Conservation (phyloP, 352 stramenopile genomes). For the Pythium brassicae region DNA sequence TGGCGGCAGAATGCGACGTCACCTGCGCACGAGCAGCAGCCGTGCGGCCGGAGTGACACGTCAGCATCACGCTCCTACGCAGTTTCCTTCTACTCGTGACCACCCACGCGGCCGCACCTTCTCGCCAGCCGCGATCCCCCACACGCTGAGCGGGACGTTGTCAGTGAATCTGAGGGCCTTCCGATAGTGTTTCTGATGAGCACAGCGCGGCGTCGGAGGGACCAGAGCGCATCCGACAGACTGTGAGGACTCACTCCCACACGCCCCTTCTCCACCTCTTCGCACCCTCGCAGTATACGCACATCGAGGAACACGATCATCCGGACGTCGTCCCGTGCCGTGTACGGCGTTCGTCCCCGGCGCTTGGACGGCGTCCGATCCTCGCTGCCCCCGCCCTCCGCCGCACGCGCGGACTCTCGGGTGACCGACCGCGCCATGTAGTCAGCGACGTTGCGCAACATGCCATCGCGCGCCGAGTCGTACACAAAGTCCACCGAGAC, state of each 20-base stretch:
- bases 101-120: background rate
- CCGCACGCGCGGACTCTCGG: background rate
- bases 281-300: background rate
- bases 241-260: no score
- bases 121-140: slow-evolving; percentile 25
- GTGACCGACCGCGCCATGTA: slow-evolving; percentile 24
- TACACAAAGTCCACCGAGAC: slow-evolving; percentile 45
- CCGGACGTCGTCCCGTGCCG: slow-evolving; percentile 31
- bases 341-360: slow-evolving; percentile 21
- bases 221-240: background rate
- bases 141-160: slow-evolving; percentile 15
- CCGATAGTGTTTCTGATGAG: background rate
- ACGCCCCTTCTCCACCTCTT: background rate
- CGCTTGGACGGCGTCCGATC: background rate
- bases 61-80: background rate
- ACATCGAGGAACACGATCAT: slow-evolving; percentile 46
- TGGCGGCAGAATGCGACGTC: slow-evolving; percentile 27
- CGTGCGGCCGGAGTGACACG: background rate
- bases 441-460: slow-evolving; percentile 22
- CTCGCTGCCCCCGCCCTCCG: background rate
- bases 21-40: slow-evolving; percentile 20
- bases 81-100: no score
- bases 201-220: background rate
- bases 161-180: slow-evolving; percentile 12
- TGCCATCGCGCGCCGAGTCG: slow-evolving; percentile 32